These are phyloP conservation scores for Piper longum DNA, from an alignment of 164 flowering plant species.

Conservation along the genomic window DNA sequence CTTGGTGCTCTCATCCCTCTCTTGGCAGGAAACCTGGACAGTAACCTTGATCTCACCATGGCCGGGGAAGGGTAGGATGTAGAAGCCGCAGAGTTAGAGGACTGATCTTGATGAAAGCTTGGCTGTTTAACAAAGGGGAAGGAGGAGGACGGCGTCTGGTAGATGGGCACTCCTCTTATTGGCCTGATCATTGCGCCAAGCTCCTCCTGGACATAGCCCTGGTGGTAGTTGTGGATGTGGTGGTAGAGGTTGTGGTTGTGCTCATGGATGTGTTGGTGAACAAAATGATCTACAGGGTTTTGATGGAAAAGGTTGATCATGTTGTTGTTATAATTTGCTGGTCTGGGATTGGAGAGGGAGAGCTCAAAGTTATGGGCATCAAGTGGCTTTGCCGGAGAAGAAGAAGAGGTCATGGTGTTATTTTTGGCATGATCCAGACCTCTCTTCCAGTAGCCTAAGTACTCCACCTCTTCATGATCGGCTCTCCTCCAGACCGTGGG, in stretches of 20 bases:
- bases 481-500: constrained; percentile 31
- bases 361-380: constrained; percentile 24
- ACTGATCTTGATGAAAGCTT: constrained; percentile 14
- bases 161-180: constrained; percentile 82
- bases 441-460: constrained; percentile 67
- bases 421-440: constrained; percentile 38
- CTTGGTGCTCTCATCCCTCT: constrained; percentile 86
- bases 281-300: constrained; percentile 6
- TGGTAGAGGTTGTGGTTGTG: constrained; percentile 4
- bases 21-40: constrained; percentile 64
- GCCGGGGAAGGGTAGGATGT: constrained; percentile 22
- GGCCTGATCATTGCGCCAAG: constrained; percentile 48
- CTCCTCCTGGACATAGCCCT: constrained; percentile 20
- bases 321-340: constrained; percentile 13
- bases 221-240: constrained; percentile 10
- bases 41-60: constrained; percentile 53
- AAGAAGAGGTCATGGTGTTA: not conserved
- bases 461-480: constrained; percentile 32
- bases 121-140: constrained; percentile 28
- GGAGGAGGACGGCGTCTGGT: constrained; percentile 24
- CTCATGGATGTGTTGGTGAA: constrained; percentile 14
- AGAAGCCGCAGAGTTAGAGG: not conserved
- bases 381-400: too few species aligned
- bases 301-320: constrained; percentile 4
- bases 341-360: constrained; percentile 42